Evolutionary conservation across 2,329 filamentous ascomycete genomes (phyloP), one percentile per base, ranked within the genome.

Genomic region (Xylaria multiplex): DNA sequence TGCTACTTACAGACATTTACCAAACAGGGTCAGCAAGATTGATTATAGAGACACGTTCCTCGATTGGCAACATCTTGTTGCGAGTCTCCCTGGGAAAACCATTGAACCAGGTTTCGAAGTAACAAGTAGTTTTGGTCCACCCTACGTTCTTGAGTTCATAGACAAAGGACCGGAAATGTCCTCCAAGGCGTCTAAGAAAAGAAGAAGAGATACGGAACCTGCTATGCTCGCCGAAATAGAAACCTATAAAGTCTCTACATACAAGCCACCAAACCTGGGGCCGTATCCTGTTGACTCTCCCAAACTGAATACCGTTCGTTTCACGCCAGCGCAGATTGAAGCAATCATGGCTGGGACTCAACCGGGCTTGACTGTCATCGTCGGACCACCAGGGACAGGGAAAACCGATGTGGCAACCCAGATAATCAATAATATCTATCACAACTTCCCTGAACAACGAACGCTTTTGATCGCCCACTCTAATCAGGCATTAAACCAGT

Each of bases 331-430:
- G 43, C 96, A 98, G 79, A 87, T 97, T 32, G 92, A 98, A 77
- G 96, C 96, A 30, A 96, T 99, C 74, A 89, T 92, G 66, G 97
- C 95, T 46, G 96, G 96, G 22, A 94, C 93, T 6, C 96, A 99
- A 74, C 95, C 96, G 42, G 96, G 96, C 22, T 84, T 99, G 58
- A 97, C 95, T 1, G 88, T 99, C 54, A 91, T 99, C 72, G 93
- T 99, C 68, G 96, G 96, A 0, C 96, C 96, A 60, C 96, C 96
- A 7, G 96, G 96, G 61, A 99, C 96, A 6, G 96, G 96, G 69
- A 99, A 99, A 83, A 99, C 96, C n/a, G 96, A 99, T 79, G 96
- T 99, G 59, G 94, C 93, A 54, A 97, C 95, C 4, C 96, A 99
- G 79, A 96, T 98, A 77, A 99, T 99, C 81, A 97, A 93, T 82